Percentiles rank a stretch among this genome's conserved stretches.
Evolutionary conservation across 768 basidiomycete genomes (phyloP).

Genomic region (Pisolithus sp.): DNA sequence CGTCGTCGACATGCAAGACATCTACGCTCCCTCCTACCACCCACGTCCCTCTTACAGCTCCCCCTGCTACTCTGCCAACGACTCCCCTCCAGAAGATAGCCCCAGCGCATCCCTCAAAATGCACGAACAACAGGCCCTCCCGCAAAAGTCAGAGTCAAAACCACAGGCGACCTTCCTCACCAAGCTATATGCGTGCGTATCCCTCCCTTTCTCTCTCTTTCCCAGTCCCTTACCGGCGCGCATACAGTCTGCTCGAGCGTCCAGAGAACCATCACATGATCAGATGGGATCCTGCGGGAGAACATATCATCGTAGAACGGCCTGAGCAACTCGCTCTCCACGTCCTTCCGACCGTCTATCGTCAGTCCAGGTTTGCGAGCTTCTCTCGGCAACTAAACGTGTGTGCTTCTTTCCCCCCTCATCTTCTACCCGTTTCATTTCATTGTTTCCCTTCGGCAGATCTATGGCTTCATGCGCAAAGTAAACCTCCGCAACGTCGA

Average conservation of each 20-base stretch:
- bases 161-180: constrained; percentile 94
- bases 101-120: constrained; percentile 29
- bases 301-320: constrained; percentile 91
- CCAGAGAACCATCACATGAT: constrained; percentile 96
- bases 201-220: constrained; percentile 6
- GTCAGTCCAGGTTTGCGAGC: constrained; percentile 94
- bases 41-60: constrained; percentile 34
- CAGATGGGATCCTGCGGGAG: constrained; percentile 89
- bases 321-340: constrained; percentile 92
- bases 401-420: constrained; percentile 34
- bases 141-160: constrained; percentile 69
- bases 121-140: constrained; percentile 40
- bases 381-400: constrained; percentile 98
- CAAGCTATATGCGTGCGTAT: constrained; percentile 87
- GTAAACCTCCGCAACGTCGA: constrained; percentile 94
- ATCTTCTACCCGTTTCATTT: constrained; percentile 18
- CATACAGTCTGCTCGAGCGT: constrained; percentile 71
- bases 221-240: constrained; percentile 8
- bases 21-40: constrained; percentile 39
- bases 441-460: constrained; percentile 41
- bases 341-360: constrained; percentile 89
- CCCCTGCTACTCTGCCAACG: constrained; percentile 35
- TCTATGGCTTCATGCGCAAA: constrained; percentile 98
- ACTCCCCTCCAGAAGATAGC: constrained; percentile 40
- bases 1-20: constrained; percentile 40